Conservation (phyloP, 208 protist genomes). For the Trypanosoma melophagium region DNA sequence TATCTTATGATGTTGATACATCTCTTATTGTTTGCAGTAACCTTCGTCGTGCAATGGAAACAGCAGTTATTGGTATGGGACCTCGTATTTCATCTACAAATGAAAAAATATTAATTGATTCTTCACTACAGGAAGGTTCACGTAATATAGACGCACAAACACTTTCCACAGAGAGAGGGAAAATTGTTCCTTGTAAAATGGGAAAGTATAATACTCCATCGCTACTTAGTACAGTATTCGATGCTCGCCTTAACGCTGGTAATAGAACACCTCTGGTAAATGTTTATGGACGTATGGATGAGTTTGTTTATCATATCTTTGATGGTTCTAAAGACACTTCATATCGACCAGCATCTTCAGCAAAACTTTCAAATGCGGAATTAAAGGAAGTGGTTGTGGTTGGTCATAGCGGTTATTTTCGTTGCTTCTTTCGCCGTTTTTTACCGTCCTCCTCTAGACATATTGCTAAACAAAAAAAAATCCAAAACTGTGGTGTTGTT, state of each 20-base stretch:
- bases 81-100: conserved; percentile 56
- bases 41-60: conserved; percentile 88
- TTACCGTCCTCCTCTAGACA: conserved; percentile 69
- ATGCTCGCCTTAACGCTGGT: conserved; percentile 75
- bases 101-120: conserved; percentile 85
- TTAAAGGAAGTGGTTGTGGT: conserved; percentile 89
- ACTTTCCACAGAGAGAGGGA: conserved; percentile 71
- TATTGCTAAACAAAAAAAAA: conserved; percentile 74
- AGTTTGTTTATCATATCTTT: conserved; percentile 76
- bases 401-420: conserved; percentile 90
- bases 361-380: conserved; percentile 42
- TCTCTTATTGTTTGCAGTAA: conserved; percentile 85
- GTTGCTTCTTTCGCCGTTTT: conserved; percentile 87
- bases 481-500: conserved; percentile 89
- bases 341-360: conserved; percentile 25
- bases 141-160: conserved; percentile 91
- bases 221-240: conserved; percentile 44
- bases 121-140: conserved; percentile 86
- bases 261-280: conserved; percentile 68
- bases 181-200: conserved; percentile 67
- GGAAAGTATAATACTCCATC: conserved; percentile 41
- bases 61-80: conserved; percentile 63
- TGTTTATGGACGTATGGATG: conserved; percentile 82
- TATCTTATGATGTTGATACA: conserved; percentile 54
- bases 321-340: conserved; percentile 33